phyloP scores from a whole-genome alignment of 2,329 filamentous ascomycete genomes.

The Fusarium marasasianum region DNA sequence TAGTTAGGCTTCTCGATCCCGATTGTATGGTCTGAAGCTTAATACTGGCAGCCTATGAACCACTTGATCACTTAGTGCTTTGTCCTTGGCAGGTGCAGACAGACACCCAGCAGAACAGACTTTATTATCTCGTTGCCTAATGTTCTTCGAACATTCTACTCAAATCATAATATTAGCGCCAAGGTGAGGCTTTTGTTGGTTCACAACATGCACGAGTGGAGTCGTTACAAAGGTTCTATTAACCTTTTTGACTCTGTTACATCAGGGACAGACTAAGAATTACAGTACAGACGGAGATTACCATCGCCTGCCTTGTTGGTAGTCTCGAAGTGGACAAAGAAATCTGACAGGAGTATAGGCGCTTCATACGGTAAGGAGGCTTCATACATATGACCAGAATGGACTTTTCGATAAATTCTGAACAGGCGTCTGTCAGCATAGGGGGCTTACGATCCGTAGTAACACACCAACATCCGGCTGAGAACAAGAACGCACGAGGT shows the following conservation, averaged over 20 bases:
- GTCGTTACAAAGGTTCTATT: background rate
- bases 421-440: background rate
- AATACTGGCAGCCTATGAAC: background rate
- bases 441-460: background rate
- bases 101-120: background rate
- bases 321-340: background rate
- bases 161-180: background rate
- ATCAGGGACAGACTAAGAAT: background rate
- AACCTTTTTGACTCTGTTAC: background rate
- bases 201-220: background rate
- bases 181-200: constrained; percentile 1
- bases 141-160: background rate
- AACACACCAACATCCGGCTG: constrained; percentile 1
- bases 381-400: background rate
- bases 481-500: constrained; percentile 15
- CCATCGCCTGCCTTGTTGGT: background rate
- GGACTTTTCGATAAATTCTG: background rate
- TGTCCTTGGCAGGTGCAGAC: background rate
- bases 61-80: background rate
- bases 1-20: background rate
- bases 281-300: background rate
- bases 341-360: background rate
- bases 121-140: background rate
- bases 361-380: background rate
- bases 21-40: background rate